Percentiles rank a stretch among this genome's conserved stretches.
Evolutionary conservation across 2,329 filamentous ascomycete species (phyloP).

Genomic region (Stagonosporopsis cucurbitacearum): DNA sequence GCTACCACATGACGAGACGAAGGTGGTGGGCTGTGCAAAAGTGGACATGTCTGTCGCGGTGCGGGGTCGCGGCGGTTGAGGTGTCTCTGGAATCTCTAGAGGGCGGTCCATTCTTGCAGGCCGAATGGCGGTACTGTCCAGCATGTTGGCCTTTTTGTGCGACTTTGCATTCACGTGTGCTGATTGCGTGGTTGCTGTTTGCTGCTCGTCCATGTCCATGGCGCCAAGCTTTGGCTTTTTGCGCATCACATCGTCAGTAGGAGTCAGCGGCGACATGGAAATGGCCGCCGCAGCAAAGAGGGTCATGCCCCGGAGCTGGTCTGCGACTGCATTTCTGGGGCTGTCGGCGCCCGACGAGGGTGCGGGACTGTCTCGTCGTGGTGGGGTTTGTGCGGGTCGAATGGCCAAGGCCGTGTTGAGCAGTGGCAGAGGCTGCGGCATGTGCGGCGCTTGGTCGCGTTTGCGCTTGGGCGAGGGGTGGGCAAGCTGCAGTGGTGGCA

Average conservation of each 20-base stretch:
- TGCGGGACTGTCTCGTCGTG: constrained; percentile 29
- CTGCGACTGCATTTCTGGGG: constrained; percentile 46
- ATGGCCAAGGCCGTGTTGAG: constrained; percentile 41
- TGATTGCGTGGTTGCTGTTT: constrained; percentile 11
- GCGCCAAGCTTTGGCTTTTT: constrained; percentile 48
- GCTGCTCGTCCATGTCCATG: constrained; percentile 26
- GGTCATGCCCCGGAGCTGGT: constrained; percentile 45
- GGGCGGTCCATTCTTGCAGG: neutral
- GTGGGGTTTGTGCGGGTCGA: constrained; percentile 36
- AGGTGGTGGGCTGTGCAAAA: constrained; percentile 40
- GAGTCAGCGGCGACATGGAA: constrained; percentile 44
- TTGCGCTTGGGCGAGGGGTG: constrained; percentile 50
- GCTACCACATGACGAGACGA: constrained; percentile 26
- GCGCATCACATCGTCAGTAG: constrained; percentile 41
- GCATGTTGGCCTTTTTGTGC: constrained; percentile 1
- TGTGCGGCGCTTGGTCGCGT: constrained; percentile 41
- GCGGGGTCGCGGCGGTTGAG: constrained; percentile 43
- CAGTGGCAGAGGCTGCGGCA: constrained; percentile 32
- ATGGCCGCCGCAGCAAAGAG: constrained; percentile 36
- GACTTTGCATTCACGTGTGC: constrained; percentile 4
- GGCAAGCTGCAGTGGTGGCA: constrained; percentile 45
- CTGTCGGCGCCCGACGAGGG: constrained; percentile 37
- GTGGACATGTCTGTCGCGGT: constrained; percentile 40
- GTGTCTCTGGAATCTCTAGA: constrained; percentile 41
- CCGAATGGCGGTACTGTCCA: constrained; percentile 15